phyloP scores from a whole-genome alignment of 2,329 filamentous ascomycete species.

The Xylariomycetidae sp. region DNA sequence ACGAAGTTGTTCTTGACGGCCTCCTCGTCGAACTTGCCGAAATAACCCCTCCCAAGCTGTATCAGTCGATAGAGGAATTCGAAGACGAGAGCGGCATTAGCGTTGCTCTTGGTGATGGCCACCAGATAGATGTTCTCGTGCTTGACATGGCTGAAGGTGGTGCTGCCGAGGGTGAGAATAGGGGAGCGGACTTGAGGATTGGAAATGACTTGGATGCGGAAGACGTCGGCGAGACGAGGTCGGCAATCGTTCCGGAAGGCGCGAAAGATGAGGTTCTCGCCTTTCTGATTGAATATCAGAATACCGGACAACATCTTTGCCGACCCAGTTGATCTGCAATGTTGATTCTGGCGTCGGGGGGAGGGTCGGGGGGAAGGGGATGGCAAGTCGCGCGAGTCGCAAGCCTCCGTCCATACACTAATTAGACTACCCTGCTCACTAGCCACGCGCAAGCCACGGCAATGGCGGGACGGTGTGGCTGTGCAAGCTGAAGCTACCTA shows the following conservation, averaged over 20 bases:
- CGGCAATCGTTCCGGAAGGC: conserved; percentile 98
- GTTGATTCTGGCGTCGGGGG: no score
- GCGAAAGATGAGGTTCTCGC: conserved; percentile 98
- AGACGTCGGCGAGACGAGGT: conserved; percentile 94
- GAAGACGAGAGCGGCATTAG: conserved; percentile 95
- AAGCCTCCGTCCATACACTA: no score
- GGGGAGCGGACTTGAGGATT: conserved; percentile 97
- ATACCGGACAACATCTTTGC: conserved; percentile 91
- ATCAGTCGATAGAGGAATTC: conserved; percentile 95
- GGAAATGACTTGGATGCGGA: conserved; percentile 98
- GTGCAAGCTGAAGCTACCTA: no score
- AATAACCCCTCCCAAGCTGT: conserved; percentile 87
- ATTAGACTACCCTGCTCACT: no score
- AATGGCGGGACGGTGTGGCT: no score
- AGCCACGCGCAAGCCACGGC: no score
- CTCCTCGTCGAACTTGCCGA: conserved; percentile 98
- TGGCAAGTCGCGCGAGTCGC: no score
- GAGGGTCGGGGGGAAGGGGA: no score
- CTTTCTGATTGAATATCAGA: conserved; percentile 98
- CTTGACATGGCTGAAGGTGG: conserved; percentile 98
- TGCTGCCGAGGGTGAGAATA: conserved; percentile 93
- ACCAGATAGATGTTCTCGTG: conserved; percentile 99
- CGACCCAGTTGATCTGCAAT: no score
- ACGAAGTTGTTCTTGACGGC: conserved; percentile 99
- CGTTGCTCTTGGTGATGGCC: conserved; percentile 97